These are phyloP conservation scores for Dichotomocladium elegans DNA, from an alignment of 371 early-diverging fungal genomes.

Conservation along the genomic window DNA sequence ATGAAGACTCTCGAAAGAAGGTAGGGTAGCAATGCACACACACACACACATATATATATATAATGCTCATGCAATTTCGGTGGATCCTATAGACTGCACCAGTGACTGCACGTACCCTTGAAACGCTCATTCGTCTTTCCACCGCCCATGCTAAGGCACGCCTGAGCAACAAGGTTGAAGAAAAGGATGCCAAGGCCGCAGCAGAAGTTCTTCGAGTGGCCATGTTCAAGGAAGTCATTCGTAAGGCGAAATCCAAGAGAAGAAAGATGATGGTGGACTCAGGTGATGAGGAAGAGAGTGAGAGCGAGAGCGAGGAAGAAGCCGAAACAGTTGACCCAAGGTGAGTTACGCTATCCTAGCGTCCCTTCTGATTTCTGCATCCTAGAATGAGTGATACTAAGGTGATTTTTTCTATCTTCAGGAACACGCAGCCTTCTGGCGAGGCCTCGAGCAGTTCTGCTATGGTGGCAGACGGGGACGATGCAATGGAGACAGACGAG, in stretches of 20 bases:
- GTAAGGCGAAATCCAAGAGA: conserved; percentile 50
- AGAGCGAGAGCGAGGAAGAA: conserved; percentile 15
- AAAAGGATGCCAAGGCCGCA: conserved; percentile 86
- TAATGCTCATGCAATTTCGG: too few relatives aligned
- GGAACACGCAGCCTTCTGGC: background rate
- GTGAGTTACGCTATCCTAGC: background rate
- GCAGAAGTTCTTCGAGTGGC: conserved; percentile 84
- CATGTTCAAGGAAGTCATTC: conserved; percentile 85
- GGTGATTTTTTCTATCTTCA: background rate
- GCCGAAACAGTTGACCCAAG: conserved; percentile 22
- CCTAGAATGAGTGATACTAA: background rate
- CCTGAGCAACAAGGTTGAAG: conserved; percentile 77
- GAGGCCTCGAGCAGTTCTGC: too few relatives aligned
- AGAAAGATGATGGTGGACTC: conserved; percentile 31
- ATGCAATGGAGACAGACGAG: conserved; percentile 22
- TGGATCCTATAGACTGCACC: conserved; percentile 57
- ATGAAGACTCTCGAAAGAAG: conserved; percentile 57
- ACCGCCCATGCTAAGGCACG: conserved; percentile 99
- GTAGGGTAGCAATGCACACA: conserved; percentile 7
- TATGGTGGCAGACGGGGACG: conserved; percentile 1
- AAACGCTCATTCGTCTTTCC: conserved; percentile 97
- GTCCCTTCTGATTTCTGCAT: background rate
- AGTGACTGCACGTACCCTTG: conserved; percentile 98
- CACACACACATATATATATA: too few relatives aligned
- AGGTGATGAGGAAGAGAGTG: conserved; percentile 36